These are phyloP conservation scores for Haplosporangium gracile DNA, from an alignment of 192 early-diverging fungal genomes.

Conservation along the genomic window DNA sequence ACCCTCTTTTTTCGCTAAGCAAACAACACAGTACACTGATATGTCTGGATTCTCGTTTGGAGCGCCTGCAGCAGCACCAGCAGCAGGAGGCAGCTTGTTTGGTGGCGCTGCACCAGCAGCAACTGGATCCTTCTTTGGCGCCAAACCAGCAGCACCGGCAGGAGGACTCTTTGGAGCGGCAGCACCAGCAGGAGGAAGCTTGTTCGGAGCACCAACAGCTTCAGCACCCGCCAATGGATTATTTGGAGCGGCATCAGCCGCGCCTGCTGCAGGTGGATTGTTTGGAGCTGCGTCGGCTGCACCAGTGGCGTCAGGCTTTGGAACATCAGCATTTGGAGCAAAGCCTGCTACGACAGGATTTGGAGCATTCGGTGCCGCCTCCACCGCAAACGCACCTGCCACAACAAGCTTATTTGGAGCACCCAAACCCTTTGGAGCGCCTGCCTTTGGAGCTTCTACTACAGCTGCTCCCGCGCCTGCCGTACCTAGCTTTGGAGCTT, in stretches of 20 bases:
- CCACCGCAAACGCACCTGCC: constrained; percentile 30
- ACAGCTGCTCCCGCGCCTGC: constrained; percentile 40
- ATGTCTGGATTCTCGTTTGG: constrained; percentile 56
- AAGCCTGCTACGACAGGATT: constrained; percentile 40
- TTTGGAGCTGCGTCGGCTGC: constrained; percentile 7
- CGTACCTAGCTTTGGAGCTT: constrained; percentile 32
- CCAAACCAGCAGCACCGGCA: constrained; percentile 36
- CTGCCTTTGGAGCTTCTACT: constrained; percentile 36
- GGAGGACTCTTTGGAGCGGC: constrained; percentile 26
- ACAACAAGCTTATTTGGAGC: constrained; percentile 35
- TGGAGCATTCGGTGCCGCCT: constrained; percentile 30
- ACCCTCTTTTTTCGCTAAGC: background rate
- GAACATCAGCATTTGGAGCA: constrained; percentile 42
- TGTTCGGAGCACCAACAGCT: constrained; percentile 3
- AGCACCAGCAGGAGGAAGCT: constrained; percentile 22
- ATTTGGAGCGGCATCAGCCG: constrained; percentile 37
- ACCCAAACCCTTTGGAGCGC: constrained; percentile 40
- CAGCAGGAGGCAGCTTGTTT: constrained; percentile 9
- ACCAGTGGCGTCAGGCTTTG: constrained; percentile 27
- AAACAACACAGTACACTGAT: background rate
- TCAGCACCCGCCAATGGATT: constrained; percentile 17
- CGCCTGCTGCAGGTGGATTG: constrained; percentile 30
- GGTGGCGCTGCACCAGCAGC: constrained; percentile 22
- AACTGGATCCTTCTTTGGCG: constrained; percentile 33
- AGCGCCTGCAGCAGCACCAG: constrained; percentile 35